These are phyloP conservation scores for Brachypodium distachyon DNA, from an alignment of 202 grass and related monocot genomes.

Conservation along the genomic window DNA sequence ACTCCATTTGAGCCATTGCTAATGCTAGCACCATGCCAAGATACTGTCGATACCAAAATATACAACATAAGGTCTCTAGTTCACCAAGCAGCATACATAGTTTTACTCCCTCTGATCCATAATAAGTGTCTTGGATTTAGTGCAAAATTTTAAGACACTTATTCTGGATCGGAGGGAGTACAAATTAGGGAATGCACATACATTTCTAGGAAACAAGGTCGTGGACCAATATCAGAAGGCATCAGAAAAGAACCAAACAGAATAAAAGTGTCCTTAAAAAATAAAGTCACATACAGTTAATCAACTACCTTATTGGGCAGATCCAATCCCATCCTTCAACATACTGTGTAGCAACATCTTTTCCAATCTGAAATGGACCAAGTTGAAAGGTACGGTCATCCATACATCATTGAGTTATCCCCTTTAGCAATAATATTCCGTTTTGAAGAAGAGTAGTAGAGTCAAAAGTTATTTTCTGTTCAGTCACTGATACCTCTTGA, in stretches of 20 bases:
- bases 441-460: not conserved
- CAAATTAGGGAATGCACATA: not conserved
- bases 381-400: not conserved
- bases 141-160: too few species aligned
- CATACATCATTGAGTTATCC: not conserved
- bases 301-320: constrained; percentile 70
- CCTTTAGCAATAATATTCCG: not conserved
- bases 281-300: constrained; percentile 4
- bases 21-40: not conserved
- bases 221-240: not conserved
- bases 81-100: not conserved
- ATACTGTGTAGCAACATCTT: constrained; percentile 94
- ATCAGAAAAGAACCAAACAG: not conserved
- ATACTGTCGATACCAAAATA: not conserved
- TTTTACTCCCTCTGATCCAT: too few species aligned
- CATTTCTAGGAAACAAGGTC: not conserved
- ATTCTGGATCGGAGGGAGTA: too few species aligned
- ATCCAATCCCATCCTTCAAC: constrained; percentile 99
- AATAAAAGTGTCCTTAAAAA: constrained; percentile 4
- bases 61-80: not conserved
- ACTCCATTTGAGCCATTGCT: not conserved
- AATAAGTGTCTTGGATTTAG: too few species aligned
- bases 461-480: too few species aligned
- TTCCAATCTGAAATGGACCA: constrained; percentile 64
- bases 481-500: not conserved